A percentile compares a stretch with the other conserved stretches of the same genome.
Conservation (phyloP, 2,329 filamentous ascomycete genomes). For the Colletotrichum sp. region DNA sequence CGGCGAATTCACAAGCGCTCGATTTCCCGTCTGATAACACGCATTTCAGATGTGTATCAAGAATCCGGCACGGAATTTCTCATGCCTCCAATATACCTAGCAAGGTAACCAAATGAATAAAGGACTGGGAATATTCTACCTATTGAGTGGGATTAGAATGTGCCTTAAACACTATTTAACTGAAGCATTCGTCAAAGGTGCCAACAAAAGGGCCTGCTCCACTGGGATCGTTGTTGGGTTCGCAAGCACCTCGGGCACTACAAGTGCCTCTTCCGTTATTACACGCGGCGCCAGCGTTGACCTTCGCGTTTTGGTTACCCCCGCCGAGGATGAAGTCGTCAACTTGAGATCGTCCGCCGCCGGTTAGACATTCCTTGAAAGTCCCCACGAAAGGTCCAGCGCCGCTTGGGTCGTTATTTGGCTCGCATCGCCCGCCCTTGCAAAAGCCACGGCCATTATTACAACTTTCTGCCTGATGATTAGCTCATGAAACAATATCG, state of each 20-base stretch:
- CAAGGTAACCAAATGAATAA: background rate
- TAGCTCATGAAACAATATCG: background rate
- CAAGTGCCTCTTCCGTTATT: background rate
- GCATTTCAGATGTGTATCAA: background rate
- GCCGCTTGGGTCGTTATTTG: background rate
- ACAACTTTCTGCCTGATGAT: background rate
- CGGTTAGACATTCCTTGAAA: background rate
- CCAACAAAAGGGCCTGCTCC: background rate
- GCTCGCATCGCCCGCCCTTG: background rate
- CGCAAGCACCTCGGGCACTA: background rate
- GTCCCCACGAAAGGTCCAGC: background rate
- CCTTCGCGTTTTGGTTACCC: background rate
- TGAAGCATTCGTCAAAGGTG: background rate
- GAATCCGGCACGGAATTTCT: background rate
- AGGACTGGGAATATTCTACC: background rate
- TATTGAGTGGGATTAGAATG: background rate
- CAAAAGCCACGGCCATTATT: background rate
- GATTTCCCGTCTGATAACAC: background rate
- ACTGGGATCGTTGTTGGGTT: background rate
- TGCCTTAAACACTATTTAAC: background rate
- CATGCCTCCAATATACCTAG: background rate
- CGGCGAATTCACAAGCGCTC: background rate
- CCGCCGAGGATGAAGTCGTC: background rate
- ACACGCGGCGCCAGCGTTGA: background rate
- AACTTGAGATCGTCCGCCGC: background rate